phyloP scores from a whole-genome alignment of 2,329 filamentous ascomycete species.

The Aspergillus udagawae region DNA sequence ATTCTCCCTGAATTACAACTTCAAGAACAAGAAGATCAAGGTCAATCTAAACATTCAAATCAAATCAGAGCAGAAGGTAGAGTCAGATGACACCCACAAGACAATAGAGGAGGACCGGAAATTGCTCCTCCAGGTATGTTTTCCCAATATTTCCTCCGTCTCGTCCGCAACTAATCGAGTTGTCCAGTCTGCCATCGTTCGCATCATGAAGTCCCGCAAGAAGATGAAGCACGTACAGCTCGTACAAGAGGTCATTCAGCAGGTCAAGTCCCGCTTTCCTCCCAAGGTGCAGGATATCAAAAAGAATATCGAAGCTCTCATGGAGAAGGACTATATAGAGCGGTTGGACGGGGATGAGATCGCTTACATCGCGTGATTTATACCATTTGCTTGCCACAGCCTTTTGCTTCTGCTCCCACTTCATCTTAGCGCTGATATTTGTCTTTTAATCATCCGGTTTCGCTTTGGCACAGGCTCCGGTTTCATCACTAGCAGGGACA shows the following conservation, averaged over 20 bases:
- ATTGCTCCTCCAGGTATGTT: slow-evolving; percentile 85
- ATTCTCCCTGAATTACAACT: slow-evolving; percentile 85
- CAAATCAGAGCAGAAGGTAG: slow-evolving; percentile 93
- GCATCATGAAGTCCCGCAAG: slow-evolving; percentile 99
- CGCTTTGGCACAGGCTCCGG: neutral
- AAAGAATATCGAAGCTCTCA: slow-evolving; percentile 97
- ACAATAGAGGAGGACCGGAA: slow-evolving; percentile 98
- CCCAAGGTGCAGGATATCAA: slow-evolving; percentile 96
- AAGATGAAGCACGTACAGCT: slow-evolving; percentile 96
- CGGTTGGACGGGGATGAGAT: slow-evolving; percentile 91
- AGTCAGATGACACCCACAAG: slow-evolving; percentile 97
- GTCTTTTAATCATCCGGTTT: slow-evolving; percentile 1
- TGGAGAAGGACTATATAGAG: slow-evolving; percentile 98
- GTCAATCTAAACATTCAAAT: slow-evolving; percentile 94
- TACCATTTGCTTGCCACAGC: slow-evolving; percentile 1
- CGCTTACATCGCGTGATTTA: slow-evolving; percentile 77
- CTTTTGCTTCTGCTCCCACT: slow-evolving; percentile 2
- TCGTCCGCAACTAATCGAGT: slow-evolving; percentile 5
- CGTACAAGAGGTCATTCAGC: slow-evolving; percentile 90
- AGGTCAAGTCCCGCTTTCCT: slow-evolving; percentile 88
- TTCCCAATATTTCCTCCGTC: slow-evolving; percentile 13
- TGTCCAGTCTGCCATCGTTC: slow-evolving; percentile 86
- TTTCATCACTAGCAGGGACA: neutral
- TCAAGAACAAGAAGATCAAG: slow-evolving; percentile 98
- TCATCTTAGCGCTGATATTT: slow-evolving; percentile 7